These are phyloP conservation scores for Trichoderma asperellum DNA, from an alignment of 2,329 filamentous ascomycete genomes.

Conservation along the genomic window DNA sequence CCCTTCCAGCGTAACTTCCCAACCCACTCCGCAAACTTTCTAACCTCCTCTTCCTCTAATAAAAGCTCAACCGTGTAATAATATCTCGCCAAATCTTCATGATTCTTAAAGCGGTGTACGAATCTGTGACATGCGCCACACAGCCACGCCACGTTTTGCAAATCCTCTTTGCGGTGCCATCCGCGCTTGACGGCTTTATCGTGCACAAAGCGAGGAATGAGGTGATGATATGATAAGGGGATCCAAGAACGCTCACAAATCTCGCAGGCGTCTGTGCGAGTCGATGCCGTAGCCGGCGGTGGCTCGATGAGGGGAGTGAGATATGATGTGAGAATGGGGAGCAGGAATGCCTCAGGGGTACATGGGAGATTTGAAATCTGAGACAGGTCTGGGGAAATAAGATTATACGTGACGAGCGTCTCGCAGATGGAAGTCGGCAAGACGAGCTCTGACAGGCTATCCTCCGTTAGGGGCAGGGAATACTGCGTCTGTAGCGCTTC, in stretches of 20 bases:
- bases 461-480: constrained; percentile 59
- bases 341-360: constrained; percentile 59
- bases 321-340: constrained; percentile 66
- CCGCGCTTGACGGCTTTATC: constrained; percentile 74
- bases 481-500: constrained; percentile 58
- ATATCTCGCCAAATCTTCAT: constrained; percentile 76
- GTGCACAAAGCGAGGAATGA: constrained; percentile 80
- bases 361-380: constrained; percentile 43
- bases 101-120: constrained; percentile 73
- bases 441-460: constrained; percentile 59
- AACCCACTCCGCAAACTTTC: constrained; percentile 73
- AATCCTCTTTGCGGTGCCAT: constrained; percentile 75
- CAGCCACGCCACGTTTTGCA: constrained; percentile 84
- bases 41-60: constrained; percentile 70
- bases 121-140: constrained; percentile 83
- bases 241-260: constrained; percentile 77
- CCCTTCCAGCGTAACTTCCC: constrained; percentile 74
- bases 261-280: constrained; percentile 67
- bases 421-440: constrained; percentile 60
- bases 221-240: constrained; percentile 79
- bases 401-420: constrained; percentile 67
- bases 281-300: constrained; percentile 65
- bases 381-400: constrained; percentile 53
- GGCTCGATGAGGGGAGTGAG: constrained; percentile 59
- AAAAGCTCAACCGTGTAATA: constrained; percentile 76